Conservation (phyloP, 768 basidiomycete species). For the Agrocybe praecox region DNA sequence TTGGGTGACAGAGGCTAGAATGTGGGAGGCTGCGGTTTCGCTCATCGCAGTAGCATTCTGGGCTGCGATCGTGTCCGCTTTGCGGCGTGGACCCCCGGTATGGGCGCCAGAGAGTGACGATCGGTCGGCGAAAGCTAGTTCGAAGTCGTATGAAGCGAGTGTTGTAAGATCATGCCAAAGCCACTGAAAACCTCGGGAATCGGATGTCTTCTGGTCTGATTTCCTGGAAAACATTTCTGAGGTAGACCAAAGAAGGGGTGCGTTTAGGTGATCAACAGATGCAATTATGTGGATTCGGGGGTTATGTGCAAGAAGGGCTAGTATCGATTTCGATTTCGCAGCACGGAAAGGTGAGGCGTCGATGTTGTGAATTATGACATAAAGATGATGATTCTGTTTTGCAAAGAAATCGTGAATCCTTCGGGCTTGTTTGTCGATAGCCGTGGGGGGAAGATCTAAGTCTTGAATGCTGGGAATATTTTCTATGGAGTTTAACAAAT, state of each 20-base stretch:
- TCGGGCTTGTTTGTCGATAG: conserved; percentile 63
- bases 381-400: conserved; percentile 51
- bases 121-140: conserved; percentile 69
- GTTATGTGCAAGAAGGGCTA: conserved; percentile 73
- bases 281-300: conserved; percentile 81
- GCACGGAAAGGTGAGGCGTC: conserved; percentile 74
- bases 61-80: conserved; percentile 26
- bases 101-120: conserved; percentile 60
- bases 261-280: conserved; percentile 86
- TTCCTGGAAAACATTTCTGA: conserved; percentile 65
- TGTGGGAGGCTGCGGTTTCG: conserved; percentile 77
- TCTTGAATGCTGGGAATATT: conserved; percentile 43
- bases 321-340: conserved; percentile 60
- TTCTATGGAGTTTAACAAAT: conserved; percentile 66
- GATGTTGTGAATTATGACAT: conserved; percentile 87
- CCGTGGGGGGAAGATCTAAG: conserved; percentile 35
- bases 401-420: conserved; percentile 69
- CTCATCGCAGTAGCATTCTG: conserved; percentile 54
- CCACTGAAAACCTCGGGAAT: conserved; percentile 64
- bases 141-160: conserved; percentile 77
- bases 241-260: conserved; percentile 82
- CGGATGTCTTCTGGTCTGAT: conserved; percentile 18
- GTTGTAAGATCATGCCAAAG: conserved; percentile 93
- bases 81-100: conserved; percentile 39
- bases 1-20: conserved; percentile 84